Percentiles rank a stretch among this genome's conserved stretches.
phyloP scores from a whole-genome alignment of 2,329 filamentous ascomycete species.

The Nemania diffusa region DNA sequence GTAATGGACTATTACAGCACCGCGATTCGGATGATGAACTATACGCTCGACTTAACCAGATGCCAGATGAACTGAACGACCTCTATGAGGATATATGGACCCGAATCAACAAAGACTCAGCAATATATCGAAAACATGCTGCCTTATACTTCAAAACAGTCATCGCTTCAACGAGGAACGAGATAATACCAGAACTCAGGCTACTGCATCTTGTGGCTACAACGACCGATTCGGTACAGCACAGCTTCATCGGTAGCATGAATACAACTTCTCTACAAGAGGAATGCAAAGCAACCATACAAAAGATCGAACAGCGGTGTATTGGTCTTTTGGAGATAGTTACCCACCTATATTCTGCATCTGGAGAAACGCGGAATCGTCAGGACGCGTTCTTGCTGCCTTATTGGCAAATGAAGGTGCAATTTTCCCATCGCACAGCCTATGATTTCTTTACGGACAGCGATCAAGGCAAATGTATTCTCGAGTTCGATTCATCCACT shows the following conservation, averaged over 20 bases:
- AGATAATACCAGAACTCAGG: background rate
- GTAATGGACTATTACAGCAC: background rate
- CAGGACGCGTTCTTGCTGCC: background rate
- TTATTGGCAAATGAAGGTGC: background rate
- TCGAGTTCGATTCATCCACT: background rate
- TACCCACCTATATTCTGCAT: background rate
- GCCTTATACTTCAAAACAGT: background rate
- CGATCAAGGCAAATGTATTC: background rate
- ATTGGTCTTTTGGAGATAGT: background rate
- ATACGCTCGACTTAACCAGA: background rate
- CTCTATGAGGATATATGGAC: constrained; percentile 2
- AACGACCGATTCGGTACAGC: background rate
- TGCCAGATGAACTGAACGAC: background rate
- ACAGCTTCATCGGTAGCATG: background rate
- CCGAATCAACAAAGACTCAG: background rate
- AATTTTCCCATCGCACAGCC: background rate
- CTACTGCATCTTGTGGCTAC: background rate
- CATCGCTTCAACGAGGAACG: background rate
- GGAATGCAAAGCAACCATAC: background rate
- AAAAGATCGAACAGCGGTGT: background rate
- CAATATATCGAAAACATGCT: background rate
- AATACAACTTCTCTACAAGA: background rate
- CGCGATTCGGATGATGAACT: background rate
- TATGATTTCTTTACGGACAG: background rate
- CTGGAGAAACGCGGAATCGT: background rate